Evolutionary conservation across 2,329 filamentous ascomycete species (phyloP).

Genomic region (Didymella segeticola): DNA sequence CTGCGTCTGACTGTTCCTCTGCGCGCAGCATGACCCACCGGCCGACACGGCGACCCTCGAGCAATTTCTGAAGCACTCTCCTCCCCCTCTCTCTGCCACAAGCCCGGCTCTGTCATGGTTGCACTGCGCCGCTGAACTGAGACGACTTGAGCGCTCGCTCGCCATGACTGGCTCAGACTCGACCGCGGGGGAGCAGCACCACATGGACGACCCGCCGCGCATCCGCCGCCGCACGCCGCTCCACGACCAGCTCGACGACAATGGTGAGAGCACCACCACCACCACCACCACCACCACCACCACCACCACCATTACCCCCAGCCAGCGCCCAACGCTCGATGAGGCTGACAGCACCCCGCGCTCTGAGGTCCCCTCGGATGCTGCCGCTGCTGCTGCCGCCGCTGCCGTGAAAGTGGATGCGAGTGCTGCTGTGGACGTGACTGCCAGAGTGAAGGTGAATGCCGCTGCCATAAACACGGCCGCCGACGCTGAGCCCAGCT

Average conservation of each 20-base stretch:
- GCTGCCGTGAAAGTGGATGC: too few relatives aligned
- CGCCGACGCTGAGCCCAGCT: conserved; percentile 41
- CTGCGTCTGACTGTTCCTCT: too few relatives aligned
- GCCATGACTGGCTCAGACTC: conserved; percentile 41
- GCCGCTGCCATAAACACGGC: conserved; percentile 26
- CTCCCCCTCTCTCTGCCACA: neutral
- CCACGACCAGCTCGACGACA: conserved; percentile 2
- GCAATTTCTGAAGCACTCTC: conserved; percentile 3
- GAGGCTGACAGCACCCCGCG: conserved; percentile 50
- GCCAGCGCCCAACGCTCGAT: conserved; percentile 20
- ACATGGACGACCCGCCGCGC: conserved; percentile 22
- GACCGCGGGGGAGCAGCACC: conserved; percentile 36
- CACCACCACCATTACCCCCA: conserved; percentile 2
- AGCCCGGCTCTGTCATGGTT: conserved; percentile 39
- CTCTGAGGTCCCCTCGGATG: conserved; percentile 49
- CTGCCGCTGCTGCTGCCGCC: conserved; percentile 27
- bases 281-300: conserved; percentile 11
- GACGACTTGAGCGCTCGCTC: conserved; percentile 32
- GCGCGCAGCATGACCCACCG: conserved; percentile 41
- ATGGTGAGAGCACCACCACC: conserved; percentile 13
- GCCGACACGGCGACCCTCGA: conserved; percentile 21
- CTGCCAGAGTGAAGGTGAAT: neutral
- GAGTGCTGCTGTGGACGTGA: too few relatives aligned
- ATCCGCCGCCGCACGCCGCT: conserved; percentile 2
- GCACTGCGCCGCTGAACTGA: conserved; percentile 38